A percentile compares a stretch with the other conserved stretches of the same genome.
phyloP scores from a whole-genome alignment of 768 basidiomycete species.

The Leccinum incarnatum region DNA sequence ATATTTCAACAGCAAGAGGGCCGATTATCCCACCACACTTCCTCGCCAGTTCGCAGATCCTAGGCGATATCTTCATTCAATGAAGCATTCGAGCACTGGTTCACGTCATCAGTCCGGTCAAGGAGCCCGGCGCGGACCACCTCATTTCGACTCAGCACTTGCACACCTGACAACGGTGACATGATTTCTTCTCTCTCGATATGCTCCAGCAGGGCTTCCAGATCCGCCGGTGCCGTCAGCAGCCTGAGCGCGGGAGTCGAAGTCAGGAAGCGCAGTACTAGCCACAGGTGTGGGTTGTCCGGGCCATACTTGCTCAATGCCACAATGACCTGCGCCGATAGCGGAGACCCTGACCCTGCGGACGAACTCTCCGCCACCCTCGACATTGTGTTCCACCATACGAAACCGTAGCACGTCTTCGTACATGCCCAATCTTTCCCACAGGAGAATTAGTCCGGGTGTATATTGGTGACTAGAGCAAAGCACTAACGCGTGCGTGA shows the following conservation, averaged over 20 bases:
- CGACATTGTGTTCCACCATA: conserved; percentile 64
- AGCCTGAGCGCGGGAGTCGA: conserved; percentile 60
- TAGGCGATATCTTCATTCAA: neutral
- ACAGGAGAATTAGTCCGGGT: conserved; percentile 81
- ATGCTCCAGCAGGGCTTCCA: conserved; percentile 67
- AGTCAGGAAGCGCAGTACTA: conserved; percentile 88
- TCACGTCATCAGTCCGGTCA: conserved; percentile 42
- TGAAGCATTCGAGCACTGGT: too few species aligned
- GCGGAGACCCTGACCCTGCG: conserved; percentile 30
- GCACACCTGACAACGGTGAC: conserved; percentile 86
- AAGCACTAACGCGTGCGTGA: conserved; percentile 87
- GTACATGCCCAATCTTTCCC: conserved; percentile 95
- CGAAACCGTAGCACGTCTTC: conserved; percentile 92
- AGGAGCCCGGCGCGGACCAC: conserved; percentile 86
- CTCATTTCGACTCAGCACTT: conserved; percentile 82
- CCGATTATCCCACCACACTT: conserved; percentile 10
- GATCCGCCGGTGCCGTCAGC: conserved; percentile 65
- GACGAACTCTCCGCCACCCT: neutral
- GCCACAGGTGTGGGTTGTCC: conserved; percentile 71
- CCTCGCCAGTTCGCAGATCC: conserved; percentile 12
- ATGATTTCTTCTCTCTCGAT: conserved; percentile 82
- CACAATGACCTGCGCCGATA: conserved; percentile 53
- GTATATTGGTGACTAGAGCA: conserved; percentile 85
- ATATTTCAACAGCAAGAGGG: conserved; percentile 21
- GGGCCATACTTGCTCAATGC: conserved; percentile 76